A percentile compares a stretch with the other conserved stretches of the same genome.
phyloP scores from a whole-genome alignment of 2,329 filamentous ascomycete genomes.

The Sporothrix humicola region DNA sequence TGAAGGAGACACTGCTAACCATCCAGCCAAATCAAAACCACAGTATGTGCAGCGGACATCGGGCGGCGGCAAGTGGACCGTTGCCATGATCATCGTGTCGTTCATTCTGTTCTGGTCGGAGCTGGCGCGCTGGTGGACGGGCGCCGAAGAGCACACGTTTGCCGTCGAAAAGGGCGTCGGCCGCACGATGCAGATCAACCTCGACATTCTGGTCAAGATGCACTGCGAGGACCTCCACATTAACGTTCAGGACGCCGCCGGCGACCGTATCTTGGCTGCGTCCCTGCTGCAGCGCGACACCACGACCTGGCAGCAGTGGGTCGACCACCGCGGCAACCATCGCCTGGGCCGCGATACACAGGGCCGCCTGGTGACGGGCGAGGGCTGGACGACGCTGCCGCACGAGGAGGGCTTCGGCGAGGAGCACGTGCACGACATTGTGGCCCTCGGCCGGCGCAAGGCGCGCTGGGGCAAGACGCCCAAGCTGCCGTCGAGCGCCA shows the following conservation, averaged over 20 bases:
- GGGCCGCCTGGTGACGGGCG: constrained; percentile 61
- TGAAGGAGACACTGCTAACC: constrained; percentile 27
- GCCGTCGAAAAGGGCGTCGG: constrained; percentile 90
- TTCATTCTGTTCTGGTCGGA: constrained; percentile 78
- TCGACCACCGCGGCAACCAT: constrained; percentile 70
- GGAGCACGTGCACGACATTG: constrained; percentile 89
- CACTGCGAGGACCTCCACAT: constrained; percentile 85
- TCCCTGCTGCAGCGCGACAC: constrained; percentile 74
- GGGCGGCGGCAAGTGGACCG: constrained; percentile 91
- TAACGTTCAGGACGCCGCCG: constrained; percentile 94
- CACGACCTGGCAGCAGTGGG: constrained; percentile 85
- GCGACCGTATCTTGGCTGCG: constrained; percentile 87
- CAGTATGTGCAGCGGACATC: constrained; percentile 86
- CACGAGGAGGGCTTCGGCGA: constrained; percentile 73
- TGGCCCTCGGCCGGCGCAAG: constrained; percentile 69
- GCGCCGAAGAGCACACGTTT: constrained; percentile 86
- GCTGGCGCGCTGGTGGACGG: constrained; percentile 80
- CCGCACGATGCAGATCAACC: constrained; percentile 88
- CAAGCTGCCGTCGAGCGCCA: constrained; percentile 58
- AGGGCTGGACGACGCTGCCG: constrained; percentile 58
- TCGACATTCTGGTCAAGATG: constrained; percentile 94
- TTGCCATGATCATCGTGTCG: constrained; percentile 78
- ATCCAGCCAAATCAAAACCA: constrained; percentile 87
- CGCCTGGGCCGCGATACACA: constrained; percentile 61
- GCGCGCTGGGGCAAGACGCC: constrained; percentile 79